phyloP scores from a whole-genome alignment of 805 yeast genomes.

The Wickerhamiella spandovensis region DNA sequence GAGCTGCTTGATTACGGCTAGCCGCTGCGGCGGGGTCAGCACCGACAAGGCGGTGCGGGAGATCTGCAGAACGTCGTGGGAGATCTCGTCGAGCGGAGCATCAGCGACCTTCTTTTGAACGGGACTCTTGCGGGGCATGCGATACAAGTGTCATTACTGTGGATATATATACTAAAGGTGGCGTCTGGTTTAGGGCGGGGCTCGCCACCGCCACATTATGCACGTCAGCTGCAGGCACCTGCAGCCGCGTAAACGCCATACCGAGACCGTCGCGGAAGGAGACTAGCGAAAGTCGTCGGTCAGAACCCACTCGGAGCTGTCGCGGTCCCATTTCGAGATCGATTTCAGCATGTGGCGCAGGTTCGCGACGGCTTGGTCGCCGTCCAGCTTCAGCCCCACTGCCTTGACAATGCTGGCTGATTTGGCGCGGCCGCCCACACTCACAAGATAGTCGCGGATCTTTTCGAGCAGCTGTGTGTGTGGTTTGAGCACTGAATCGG shows the following conservation, averaged over 20 bases:
- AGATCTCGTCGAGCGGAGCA: neutral
- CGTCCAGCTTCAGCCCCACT: conserved; percentile 29
- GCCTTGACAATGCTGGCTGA: conserved; percentile 36
- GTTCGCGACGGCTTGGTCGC: conserved; percentile 43
- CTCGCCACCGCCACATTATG: neutral
- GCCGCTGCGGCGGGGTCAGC: neutral
- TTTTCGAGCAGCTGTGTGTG: conserved; percentile 22
- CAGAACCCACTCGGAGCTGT: neutral
- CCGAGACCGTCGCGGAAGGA: too few relatives aligned
- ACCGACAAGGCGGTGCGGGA: neutral
- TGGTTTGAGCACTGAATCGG: conserved; percentile 6
- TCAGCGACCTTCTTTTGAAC: neutral
- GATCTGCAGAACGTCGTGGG: neutral
- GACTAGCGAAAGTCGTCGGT: neutral
- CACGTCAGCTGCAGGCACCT: neutral
- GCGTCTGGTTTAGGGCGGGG: neutral
- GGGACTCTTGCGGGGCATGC: too few relatives aligned
- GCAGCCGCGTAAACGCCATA: neutral
- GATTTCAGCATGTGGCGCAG: conserved; percentile 56
- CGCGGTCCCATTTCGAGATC: conserved; percentile 46
- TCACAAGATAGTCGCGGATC: conserved; percentile 30
- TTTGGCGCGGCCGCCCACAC: conserved; percentile 30
- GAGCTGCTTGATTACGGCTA: neutral
- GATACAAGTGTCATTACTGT: too few relatives aligned
- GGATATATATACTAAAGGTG: neutral